Conservation (phyloP, 495 filamentous ascomycete species). For the Neurospora sp. region DNA sequence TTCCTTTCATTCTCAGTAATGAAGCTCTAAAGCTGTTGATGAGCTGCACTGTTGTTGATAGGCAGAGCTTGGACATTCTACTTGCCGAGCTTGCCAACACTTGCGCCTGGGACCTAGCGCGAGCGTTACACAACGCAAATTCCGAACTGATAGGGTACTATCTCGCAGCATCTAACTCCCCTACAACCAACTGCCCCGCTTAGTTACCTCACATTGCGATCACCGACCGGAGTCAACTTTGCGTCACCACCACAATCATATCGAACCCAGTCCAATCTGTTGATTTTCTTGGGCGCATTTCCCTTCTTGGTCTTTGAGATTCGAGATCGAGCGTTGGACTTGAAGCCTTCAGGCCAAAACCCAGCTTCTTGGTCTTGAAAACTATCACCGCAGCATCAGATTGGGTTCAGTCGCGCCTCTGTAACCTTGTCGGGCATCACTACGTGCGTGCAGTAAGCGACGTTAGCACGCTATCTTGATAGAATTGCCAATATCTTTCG, state of each 20-base stretch:
- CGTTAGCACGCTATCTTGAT: not conserved
- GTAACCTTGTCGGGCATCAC: not conserved
- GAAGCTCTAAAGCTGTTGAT: no score
- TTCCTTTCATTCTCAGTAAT: no score
- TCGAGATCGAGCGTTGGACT: no score
- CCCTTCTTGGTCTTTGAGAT: not conserved
- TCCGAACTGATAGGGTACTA: not conserved
- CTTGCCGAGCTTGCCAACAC: no score
- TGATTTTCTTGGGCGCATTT: not conserved
- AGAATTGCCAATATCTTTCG: not conserved
- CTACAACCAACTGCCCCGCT: not conserved
- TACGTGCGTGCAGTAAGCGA: not conserved
- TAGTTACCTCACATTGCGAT: not conserved
- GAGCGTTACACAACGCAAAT: not conserved
- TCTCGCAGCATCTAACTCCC: not conserved
- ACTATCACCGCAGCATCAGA: not conserved
- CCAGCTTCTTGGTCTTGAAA: no score
- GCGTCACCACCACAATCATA: no score
- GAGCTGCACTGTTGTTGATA: no score
- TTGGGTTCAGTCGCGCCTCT: not conserved
- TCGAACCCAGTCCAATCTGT: not conserved
- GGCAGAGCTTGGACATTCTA: no score
- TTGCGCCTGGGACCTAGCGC: no score
- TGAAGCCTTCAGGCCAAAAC: no score
- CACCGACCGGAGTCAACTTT: no score